Percentiles rank a stretch among this genome's conserved stretches.
Conservation (phyloP, 306 rosid species). For the Fragaria nilgerrensis region DNA sequence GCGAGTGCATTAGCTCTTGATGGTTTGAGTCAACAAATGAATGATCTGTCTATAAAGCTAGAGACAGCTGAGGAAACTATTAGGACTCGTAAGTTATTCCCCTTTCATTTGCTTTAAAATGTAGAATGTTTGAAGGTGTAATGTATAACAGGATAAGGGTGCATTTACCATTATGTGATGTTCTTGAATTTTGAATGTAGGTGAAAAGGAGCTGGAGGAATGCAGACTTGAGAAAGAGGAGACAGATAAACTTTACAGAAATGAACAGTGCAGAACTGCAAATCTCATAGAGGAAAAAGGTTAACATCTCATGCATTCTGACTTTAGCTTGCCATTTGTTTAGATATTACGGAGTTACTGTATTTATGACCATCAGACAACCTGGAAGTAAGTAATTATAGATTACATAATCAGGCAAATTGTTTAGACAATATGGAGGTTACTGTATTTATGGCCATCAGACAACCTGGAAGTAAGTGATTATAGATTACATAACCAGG, state of each 20-base stretch:
- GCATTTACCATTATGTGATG: constrained; percentile 16
- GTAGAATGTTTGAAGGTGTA: not conserved
- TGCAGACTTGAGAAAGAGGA: constrained; percentile 55
- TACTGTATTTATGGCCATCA: not conserved
- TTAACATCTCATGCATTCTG: constrained; percentile 23
- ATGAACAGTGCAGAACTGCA: constrained; percentile 52
- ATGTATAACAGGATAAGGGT: not conserved
- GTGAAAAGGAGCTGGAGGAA: constrained; percentile 60
- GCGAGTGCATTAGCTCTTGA: constrained; percentile 58
- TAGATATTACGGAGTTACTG: not conserved
- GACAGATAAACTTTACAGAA: constrained; percentile 46
- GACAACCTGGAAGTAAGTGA: not conserved
- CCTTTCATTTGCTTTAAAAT: not conserved
- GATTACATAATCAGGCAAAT: not conserved
- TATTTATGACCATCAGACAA: not conserved
- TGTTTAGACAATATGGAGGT: not conserved
- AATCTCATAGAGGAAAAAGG: constrained; percentile 68
- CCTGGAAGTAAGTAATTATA: not conserved
- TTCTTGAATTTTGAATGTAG: constrained; percentile 41
- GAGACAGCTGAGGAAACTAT: constrained; percentile 60
- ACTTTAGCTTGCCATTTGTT: not conserved
- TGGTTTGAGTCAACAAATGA: constrained; percentile 70
- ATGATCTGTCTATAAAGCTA: constrained; percentile 57
- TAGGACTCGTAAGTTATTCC: constrained; percentile 50
- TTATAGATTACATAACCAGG: not conserved